Conservation (phyloP, 1,139 yeast species). For the Citeromyces hawaiiensis region DNA sequence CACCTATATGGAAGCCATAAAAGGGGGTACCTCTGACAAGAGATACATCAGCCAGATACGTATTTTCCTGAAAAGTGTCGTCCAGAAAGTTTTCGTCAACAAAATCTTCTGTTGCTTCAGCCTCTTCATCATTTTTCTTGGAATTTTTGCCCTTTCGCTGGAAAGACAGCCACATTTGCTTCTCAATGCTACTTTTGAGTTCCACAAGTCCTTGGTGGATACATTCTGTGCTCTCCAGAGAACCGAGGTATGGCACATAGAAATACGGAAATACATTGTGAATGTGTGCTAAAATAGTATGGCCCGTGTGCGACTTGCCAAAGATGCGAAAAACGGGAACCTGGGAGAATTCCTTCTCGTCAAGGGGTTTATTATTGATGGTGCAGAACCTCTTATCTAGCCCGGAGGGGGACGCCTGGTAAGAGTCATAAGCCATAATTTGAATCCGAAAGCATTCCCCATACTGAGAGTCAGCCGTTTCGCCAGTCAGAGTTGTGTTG, state of each 20-base stretch:
- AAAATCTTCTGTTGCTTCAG: slow-evolving; percentile 7
- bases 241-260: slow-evolving; percentile 43
- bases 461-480: background rate
- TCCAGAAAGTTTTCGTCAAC: slow-evolving; percentile 7
- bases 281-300: slow-evolving; percentile 50
- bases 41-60: slow-evolving; percentile 51
- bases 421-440: slow-evolving; percentile 49
- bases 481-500: background rate
- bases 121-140: slow-evolving; percentile 4
- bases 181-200: slow-evolving; percentile 17
- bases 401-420: slow-evolving; percentile 32
- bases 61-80: slow-evolving; percentile 7
- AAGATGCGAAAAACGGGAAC: slow-evolving; percentile 73
- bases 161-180: slow-evolving; percentile 12
- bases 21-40: slow-evolving; percentile 70
- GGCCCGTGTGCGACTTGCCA: slow-evolving; percentile 49
- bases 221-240: slow-evolving; percentile 11
- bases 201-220: slow-evolving; percentile 15
- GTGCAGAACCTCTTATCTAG: slow-evolving; percentile 23
- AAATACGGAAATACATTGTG: slow-evolving; percentile 82
- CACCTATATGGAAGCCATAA: slow-evolving; percentile 70
- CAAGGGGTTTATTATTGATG: slow-evolving; percentile 9
- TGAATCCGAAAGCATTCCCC: slow-evolving; percentile 24
- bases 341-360: slow-evolving; percentile 18
- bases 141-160: slow-evolving; percentile 5